Conservation (phyloP, 441 rosid genomes). For the Geranium incanum region DNA sequence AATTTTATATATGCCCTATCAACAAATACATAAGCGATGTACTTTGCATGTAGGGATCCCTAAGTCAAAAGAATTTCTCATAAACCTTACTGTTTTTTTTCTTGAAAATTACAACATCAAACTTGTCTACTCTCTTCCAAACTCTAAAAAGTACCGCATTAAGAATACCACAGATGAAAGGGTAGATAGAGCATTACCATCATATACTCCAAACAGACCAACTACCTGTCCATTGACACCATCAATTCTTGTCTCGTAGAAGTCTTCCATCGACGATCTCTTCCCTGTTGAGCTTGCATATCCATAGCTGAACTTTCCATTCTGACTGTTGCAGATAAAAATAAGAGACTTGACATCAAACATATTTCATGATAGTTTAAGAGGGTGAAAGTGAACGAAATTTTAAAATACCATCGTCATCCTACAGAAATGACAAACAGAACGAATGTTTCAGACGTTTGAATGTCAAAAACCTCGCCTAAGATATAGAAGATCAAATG, state of each 20-base stretch:
- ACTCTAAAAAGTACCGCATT: background rate
- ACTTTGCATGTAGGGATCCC: background rate
- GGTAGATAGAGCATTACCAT: slow-evolving; percentile 43
- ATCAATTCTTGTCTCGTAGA: slow-evolving; percentile 85
- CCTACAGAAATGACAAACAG: background rate
- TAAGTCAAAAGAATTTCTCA: too few relatives aligned
- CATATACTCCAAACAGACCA: slow-evolving; percentile 97
- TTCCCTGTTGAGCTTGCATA: slow-evolving; percentile 98
- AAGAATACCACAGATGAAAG: background rate
- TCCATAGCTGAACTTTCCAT: slow-evolving; percentile 93
- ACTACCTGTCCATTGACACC: slow-evolving; percentile 84
- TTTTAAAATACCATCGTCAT: background rate
- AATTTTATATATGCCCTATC: background rate
- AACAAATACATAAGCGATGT: background rate
- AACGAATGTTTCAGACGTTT: background rate
- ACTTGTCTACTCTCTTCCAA: background rate
- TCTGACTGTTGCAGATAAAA: slow-evolving; percentile 53
- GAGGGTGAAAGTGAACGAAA: background rate
- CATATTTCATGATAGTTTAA: background rate
- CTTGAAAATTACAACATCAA: background rate
- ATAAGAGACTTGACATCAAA: slow-evolving; percentile 14
- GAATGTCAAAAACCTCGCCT: background rate
- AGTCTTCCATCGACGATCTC: slow-evolving; percentile 97
- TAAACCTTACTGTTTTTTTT: background rate
- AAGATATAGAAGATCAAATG: background rate